Percentiles rank a stretch among this genome's conserved stretches.
Conservation (phyloP, 345 rosid genomes). For the Rhizophora apiculata region DNA sequence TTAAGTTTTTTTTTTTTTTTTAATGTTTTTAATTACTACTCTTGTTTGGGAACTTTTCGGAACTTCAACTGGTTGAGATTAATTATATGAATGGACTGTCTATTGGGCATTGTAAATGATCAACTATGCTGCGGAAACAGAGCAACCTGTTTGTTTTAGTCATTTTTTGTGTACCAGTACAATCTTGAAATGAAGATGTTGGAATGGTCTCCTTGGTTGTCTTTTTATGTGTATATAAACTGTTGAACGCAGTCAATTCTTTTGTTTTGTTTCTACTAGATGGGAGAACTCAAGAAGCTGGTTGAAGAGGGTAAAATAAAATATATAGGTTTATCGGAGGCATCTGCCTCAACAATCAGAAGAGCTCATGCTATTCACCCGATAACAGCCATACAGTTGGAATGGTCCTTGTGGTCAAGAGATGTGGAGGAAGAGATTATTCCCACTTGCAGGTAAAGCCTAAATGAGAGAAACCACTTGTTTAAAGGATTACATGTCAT, state of each 20-base stretch:
- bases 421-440: slow-evolving; percentile 72
- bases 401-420: slow-evolving; percentile 81
- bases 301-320: slow-evolving; percentile 76
- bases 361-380: slow-evolving; percentile 84
- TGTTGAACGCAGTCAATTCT: background rate
- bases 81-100: no score
- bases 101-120: no score
- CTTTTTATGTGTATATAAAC: background rate
- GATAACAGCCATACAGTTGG: slow-evolving; percentile 60
- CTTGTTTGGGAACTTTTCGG: no score
- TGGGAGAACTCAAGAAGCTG: slow-evolving; percentile 68
- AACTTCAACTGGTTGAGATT: no score
- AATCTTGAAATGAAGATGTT: no score
- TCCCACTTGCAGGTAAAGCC: slow-evolving; percentile 31
- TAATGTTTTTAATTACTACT: no score
- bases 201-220: no score
- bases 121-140: no score
- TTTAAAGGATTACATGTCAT: background rate
- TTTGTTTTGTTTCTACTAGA: slow-evolving; percentile 14
- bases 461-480: background rate
- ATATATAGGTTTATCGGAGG: slow-evolving; percentile 67
- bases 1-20: background rate
- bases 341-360: slow-evolving; percentile 75
- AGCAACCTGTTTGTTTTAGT: no score
- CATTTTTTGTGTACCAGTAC: no score